Percentiles rank a stretch among this genome's conserved stretches.
Conservation (phyloP, 164 flowering plant species). For the Dillenia suffruticosa region DNA sequence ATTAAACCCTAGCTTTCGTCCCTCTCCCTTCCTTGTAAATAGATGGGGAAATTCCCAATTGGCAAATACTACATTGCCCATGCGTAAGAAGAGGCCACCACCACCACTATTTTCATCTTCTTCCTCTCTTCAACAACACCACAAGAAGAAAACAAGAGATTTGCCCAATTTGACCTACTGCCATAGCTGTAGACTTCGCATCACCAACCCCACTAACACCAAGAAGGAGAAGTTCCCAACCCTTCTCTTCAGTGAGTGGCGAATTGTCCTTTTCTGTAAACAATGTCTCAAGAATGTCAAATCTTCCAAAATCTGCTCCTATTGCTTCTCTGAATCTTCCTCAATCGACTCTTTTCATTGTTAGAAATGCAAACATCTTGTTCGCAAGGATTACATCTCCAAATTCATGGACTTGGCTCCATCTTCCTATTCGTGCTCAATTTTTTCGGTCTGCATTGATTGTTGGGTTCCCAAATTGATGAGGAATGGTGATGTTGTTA, state of each 20-base stretch:
- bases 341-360: slow-evolving; percentile 24
- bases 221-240: slow-evolving; percentile 37
- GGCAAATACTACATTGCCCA: too few species aligned
- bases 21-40: too few species aligned
- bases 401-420: slow-evolving; percentile 19
- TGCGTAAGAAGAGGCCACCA: too few species aligned
- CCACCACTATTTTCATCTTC: too few species aligned
- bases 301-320: slow-evolving; percentile 50
- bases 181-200: slow-evolving; percentile 42
- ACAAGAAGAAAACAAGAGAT: slow-evolving; percentile 36
- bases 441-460: slow-evolving; percentile 51
- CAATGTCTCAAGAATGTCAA: slow-evolving; percentile 35
- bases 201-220: slow-evolving; percentile 16
- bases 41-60: too few species aligned
- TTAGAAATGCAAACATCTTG: slow-evolving; percentile 25
- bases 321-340: slow-evolving; percentile 37
- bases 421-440: slow-evolving; percentile 20
- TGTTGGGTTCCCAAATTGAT: slow-evolving; percentile 64
- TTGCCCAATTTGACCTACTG: slow-evolving; percentile 55
- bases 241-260: slow-evolving; percentile 63
- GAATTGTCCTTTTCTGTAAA: slow-evolving; percentile 62
- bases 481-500: slow-evolving; percentile 9
- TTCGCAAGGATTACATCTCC: slow-evolving; percentile 42
- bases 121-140: not conserved
- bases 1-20: too few species aligned